These are phyloP conservation scores for Ensete glaucum DNA, from an alignment of 176 grass and related monocot species.

Conservation along the genomic window DNA sequence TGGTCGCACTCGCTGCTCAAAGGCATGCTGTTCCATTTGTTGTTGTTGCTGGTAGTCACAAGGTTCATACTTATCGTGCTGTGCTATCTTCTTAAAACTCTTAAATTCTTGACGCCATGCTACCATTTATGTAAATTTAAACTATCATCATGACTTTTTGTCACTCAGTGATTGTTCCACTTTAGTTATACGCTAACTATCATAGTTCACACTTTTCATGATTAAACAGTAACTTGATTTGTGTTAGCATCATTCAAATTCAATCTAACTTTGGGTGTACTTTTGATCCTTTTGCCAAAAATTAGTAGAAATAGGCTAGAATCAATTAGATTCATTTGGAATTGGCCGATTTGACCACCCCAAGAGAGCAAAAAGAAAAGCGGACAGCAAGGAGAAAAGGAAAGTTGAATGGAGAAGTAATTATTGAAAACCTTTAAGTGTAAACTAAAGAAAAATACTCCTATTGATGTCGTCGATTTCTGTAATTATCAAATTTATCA, in stretches of 20 bases:
- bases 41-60: conserved; percentile 91
- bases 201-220: background rate
- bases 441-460: too few species aligned
- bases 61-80: conserved; percentile 31
- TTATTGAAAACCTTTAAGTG: too few species aligned
- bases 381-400: background rate
- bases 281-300: background rate
- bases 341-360: background rate
- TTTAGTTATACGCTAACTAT: background rate
- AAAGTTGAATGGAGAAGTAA: too few species aligned
- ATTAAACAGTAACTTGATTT: too few species aligned
- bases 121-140: too few species aligned
- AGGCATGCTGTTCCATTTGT: conserved; percentile 97
- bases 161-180: background rate
- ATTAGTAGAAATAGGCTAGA: background rate
- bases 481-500: too few species aligned
- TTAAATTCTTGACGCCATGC: too few species aligned
- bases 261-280: too few species aligned
- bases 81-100: background rate
- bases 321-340: background rate
- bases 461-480: too few species aligned
- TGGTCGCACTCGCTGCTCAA: conserved; percentile 94
- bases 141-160: background rate
- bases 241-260: too few species aligned
- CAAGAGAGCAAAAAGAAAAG: background rate